Evolutionary conservation across 768 basidiomycete genomes (phyloP), one percentile per base, ranked within the genome.

Genomic region (Boletus patriciae): DNA sequence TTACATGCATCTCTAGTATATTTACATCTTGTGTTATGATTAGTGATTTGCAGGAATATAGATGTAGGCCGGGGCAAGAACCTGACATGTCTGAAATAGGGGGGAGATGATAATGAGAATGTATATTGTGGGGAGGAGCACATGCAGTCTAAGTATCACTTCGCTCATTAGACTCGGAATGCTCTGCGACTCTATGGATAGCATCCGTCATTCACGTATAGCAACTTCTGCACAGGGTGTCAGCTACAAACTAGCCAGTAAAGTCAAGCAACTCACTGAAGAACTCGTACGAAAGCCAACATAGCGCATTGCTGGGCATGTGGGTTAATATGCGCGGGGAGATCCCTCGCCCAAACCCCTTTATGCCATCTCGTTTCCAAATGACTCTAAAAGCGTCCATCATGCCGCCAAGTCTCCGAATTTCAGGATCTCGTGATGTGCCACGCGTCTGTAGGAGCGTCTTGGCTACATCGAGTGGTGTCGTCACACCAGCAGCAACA

Each of bases 261-360:
- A 54, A 38, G 21, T 52, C 34, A 33, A 11, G 46, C 50, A 49
- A 86, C 94, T 77, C 71, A 96, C 94, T 97, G 83, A 97, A 97
- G 77, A 96, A 97, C 74, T 98, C 95, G 68, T 98, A 95, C 51
- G 94, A 95, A 70, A 95, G 77, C 97, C 96, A 99, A 74, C 92
- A 96, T 47, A 99, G 79, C 11, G 97, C 97, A 51, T 96, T 97
- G 69, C 92, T 94, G 7, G 97, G 97, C 86, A 98, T 92, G 66
- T 90, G 92, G 25, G 95, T 96, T 72, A 98, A 76, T 50, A 99
- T 86, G 45, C 97, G 83, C 8, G 97, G 97, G 51, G 92, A 81
- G 65, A 98, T 76, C 25, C 97, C 97, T 63, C 97, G 80, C 51
- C 80, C 77, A 66, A 98, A 93, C 0, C 97, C 97, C 67, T 78